Evolutionary conservation across 164 flowering plant species (phyloP).

Genomic region (Cinnamomum chago): DNA sequence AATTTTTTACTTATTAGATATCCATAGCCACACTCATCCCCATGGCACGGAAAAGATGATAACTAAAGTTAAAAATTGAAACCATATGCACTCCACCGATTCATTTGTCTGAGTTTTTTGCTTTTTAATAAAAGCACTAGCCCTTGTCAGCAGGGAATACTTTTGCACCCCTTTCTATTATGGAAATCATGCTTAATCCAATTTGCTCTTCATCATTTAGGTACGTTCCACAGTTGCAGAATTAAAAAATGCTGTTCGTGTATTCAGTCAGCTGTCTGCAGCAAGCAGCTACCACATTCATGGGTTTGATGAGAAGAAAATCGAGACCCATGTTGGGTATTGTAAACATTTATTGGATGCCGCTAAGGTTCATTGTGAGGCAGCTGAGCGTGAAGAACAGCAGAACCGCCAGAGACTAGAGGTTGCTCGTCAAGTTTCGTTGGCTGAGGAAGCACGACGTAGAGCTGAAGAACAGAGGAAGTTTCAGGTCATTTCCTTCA

Average conservation of each 20-base stretch:
- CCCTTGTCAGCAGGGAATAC: not conserved
- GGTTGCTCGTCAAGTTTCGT: conserved; percentile 73
- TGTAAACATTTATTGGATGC: conserved; percentile 91
- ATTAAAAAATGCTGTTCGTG: conserved; percentile 85
- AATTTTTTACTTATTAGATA: too few relatives aligned
- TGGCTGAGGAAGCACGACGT: conserved; percentile 92
- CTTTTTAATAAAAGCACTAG: not conserved
- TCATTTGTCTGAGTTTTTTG: not conserved
- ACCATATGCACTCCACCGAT: not conserved
- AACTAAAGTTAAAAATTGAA: not conserved
- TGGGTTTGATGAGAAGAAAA: conserved; percentile 97
- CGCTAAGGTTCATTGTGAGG: conserved; percentile 88
- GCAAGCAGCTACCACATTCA: conserved; percentile 78
- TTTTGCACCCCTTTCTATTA: not conserved
- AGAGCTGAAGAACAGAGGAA: conserved; percentile 91
- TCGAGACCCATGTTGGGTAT: conserved; percentile 90
- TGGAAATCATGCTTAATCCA: not conserved
- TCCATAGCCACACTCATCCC: too few relatives aligned
- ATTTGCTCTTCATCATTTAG: conserved; percentile 26
- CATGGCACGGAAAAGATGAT: too few relatives aligned
- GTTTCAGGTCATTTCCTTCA: conserved; percentile 49
- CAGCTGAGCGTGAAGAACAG: conserved; percentile 89
- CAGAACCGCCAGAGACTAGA: conserved; percentile 75
- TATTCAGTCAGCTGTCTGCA: conserved; percentile 81
- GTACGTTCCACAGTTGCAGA: conserved; percentile 85